Evolutionary conservation across 306 rosid genomes (phyloP).

Genomic region (Inga laurina): DNA sequence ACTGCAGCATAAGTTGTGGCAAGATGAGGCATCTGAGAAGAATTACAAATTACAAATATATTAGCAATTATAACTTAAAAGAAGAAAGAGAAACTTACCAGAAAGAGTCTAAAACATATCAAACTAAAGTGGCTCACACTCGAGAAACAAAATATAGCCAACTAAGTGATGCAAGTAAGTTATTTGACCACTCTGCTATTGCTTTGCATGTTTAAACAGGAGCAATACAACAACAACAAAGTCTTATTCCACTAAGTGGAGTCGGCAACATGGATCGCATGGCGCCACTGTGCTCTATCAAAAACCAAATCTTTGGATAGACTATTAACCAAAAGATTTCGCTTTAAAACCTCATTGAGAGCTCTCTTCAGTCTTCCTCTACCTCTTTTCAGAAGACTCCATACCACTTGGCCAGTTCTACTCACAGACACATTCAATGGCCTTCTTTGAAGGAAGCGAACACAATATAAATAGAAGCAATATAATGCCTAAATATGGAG

Average conservation of each 20-base stretch:
- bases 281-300: too few species aligned
- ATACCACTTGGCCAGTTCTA: too few species aligned
- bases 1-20: conserved; percentile 97
- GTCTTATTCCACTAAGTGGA: too few species aligned
- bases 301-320: too few species aligned
- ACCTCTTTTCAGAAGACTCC: too few species aligned
- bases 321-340: too few species aligned
- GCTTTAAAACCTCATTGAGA: too few species aligned
- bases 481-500: conserved; percentile 1
- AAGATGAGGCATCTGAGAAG: conserved; percentile 86
- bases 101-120: neutral
- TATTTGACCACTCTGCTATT: neutral
- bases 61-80: conserved; percentile 3
- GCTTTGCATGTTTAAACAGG: neutral
- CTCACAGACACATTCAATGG: too few species aligned
- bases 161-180: neutral
- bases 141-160: conserved; percentile 13
- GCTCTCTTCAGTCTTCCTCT: too few species aligned
- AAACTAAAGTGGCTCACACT: neutral
- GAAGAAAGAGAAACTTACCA: neutral
- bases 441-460: too few species aligned
- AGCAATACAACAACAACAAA: too few species aligned
- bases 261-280: too few species aligned
- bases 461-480: neutral
- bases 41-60: conserved; percentile 28